A percentile compares a stretch with the other conserved stretches of the same genome.
phyloP scores from a whole-genome alignment of 805 yeast genomes.

The Candida ulmi region DNA sequence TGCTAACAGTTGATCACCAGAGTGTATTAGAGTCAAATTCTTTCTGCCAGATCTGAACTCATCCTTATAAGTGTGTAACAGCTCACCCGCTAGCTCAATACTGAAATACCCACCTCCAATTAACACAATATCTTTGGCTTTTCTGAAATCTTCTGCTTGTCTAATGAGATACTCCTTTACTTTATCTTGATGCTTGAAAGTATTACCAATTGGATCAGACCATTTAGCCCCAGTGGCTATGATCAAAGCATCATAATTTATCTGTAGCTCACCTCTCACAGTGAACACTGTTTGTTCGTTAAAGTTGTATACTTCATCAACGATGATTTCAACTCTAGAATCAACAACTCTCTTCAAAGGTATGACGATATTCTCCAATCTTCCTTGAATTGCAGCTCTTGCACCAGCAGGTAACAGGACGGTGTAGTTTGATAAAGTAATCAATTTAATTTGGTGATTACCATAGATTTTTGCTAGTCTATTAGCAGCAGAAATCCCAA shows the following conservation, averaged over 20 bases:
- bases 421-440: conserved; percentile 8
- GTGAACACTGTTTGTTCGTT: conserved; percentile 5
- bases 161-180: conserved; percentile 10
- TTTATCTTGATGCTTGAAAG: conserved; percentile 12
- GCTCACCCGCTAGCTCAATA: conserved; percentile 28
- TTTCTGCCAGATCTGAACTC: conserved; percentile 10
- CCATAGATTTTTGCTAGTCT: conserved; percentile 2
- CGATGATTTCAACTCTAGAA: conserved; percentile 13
- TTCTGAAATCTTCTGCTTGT: conserved; percentile 11
- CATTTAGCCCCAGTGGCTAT: conserved; percentile 28
- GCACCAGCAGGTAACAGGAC: conserved; percentile 7
- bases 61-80: conserved; percentile 17
- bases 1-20: neutral
- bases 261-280: neutral
- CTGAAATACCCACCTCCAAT: conserved; percentile 30
- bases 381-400: conserved; percentile 7
- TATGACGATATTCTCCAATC: conserved; percentile 2
- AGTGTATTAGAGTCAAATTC: conserved; percentile 14
- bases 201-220: conserved; percentile 21
- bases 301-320: conserved; percentile 8
- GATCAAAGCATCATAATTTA: conserved; percentile 20
- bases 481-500: conserved; percentile 13
- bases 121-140: conserved; percentile 23
- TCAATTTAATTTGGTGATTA: conserved; percentile 3
- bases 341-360: conserved; percentile 8